Conservation (phyloP, 2,329 filamentous ascomycete species). For the Ophiocordyceps camponoti-leonardi region DNA sequence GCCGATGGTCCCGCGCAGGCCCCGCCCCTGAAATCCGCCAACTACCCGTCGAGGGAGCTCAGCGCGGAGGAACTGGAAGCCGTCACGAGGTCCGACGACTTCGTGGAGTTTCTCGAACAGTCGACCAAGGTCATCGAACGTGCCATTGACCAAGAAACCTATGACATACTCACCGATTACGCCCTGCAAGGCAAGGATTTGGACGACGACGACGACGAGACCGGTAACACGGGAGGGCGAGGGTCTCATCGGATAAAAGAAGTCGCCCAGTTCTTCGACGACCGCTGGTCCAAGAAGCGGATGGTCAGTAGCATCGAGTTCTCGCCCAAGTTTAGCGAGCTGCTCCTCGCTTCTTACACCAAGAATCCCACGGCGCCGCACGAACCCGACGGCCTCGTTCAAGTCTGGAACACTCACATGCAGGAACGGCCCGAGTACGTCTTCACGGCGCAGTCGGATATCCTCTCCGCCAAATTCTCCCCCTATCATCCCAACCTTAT, state of each 20-base stretch:
- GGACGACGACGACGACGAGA: constrained; percentile 70
- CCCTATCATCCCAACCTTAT: constrained; percentile 95
- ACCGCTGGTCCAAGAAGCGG: constrained; percentile 90
- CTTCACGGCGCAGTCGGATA: constrained; percentile 90
- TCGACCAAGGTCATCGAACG: constrained; percentile 96
- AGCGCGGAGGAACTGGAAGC: constrained; percentile 75
- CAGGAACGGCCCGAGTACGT: constrained; percentile 91
- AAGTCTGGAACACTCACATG: constrained; percentile 94
- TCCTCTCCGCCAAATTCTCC: constrained; percentile 93
- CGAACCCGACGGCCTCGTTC: constrained; percentile 81
- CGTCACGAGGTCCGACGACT: constrained; percentile 82
- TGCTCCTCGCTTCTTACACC: constrained; percentile 87
- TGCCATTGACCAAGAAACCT: constrained; percentile 76
- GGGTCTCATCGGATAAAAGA: constrained; percentile 67
- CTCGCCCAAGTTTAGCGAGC: constrained; percentile 85
- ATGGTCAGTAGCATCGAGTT: constrained; percentile 95
- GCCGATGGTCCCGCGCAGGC: constrained; percentile 21
- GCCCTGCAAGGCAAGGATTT: constrained; percentile 60
- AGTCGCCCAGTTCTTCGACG: constrained; percentile 83
- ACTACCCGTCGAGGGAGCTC: constrained; percentile 66
- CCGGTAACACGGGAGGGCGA: constrained; percentile 50
- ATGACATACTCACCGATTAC: constrained; percentile 92
- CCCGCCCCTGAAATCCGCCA: constrained; percentile 16
- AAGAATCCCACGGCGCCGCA: constrained; percentile 93
- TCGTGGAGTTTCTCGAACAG: constrained; percentile 85